These are phyloP conservation scores for Kernera saxatilis DNA, from an alignment of 345 rosid genomes.

Conservation along the genomic window DNA sequence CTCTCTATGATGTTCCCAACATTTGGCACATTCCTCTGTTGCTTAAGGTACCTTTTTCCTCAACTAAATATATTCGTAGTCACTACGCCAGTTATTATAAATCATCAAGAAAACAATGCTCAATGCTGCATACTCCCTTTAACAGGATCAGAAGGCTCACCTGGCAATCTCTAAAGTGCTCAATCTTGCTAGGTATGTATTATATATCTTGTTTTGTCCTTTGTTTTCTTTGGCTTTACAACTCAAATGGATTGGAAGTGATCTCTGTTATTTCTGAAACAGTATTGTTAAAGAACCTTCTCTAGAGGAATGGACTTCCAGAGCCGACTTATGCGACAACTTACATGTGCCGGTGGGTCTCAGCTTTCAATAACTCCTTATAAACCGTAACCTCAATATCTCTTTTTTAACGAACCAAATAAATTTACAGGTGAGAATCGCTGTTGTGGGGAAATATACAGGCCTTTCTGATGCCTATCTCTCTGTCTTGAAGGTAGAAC, in stretches of 20 bases:
- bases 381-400: not conserved
- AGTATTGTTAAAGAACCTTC: conserved; percentile 58
- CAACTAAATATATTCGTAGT: not conserved
- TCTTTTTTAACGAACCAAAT: not conserved
- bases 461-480: conserved; percentile 89
- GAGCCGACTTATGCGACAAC: conserved; percentile 59
- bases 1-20: conserved; percentile 84
- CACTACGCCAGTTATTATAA: not conserved
- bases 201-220: not conserved
- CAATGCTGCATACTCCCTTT: not conserved
- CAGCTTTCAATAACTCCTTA: not conserved
- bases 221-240: not conserved
- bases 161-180: conserved; percentile 69
- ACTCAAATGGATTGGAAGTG: not conserved
- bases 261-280: conserved; percentile 28
- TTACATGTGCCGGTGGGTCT: conserved; percentile 70
- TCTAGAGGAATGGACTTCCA: conserved; percentile 62
- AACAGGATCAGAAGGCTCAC: conserved; percentile 90
- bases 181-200: conserved; percentile 56
- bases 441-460: conserved; percentile 91
- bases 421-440: conserved; percentile 68
- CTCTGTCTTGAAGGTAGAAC: conserved; percentile 63
- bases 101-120: not conserved
- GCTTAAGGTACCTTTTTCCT: conserved; percentile 47
- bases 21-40: conserved; percentile 95